Base-by-base conservation (phyloP, 768 basidiomycete genomes). In the Sporobolomyces phaffii region DNA sequence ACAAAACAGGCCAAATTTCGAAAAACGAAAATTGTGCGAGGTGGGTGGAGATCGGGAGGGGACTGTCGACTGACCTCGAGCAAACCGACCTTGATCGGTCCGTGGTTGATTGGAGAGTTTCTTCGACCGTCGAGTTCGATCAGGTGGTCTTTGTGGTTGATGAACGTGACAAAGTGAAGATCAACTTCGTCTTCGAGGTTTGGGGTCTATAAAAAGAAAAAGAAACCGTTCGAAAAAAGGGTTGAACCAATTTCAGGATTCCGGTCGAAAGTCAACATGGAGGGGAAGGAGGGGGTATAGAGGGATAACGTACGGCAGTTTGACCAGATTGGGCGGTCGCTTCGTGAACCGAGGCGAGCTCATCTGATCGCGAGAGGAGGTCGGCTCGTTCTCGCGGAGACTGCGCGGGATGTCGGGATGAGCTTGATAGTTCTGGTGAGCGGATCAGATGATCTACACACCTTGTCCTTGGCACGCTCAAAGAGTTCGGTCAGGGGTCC, bases 121-220 rank as follows among this genome's bases (percentile, higher is more conserved):
- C 92, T 79, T 47, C 84, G 79, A 1, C 92, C 92, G 78, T 96
- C 91, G 51, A 98, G 79, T 77, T 96, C 93, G 49, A 94, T 79
- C 10, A 96, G 77, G 50, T 87, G 81, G 40, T 56, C 67, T 8
- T 69, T 48, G 57, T 65, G 63, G 50, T 69, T 56, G 57, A 96
- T 84, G 73, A 96, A 97, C 73, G 87, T 86, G 1, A 88, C 89
- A 70, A 93, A 97, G 78, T 96, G 93, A 11, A 90, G 80, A 72
- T 89, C 82, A 0, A 87, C 88, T 43, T 89, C 81, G 13, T 86
- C 80, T 71, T 88, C 81, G 2, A 79, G 77, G 7, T 69, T 64
- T 2, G 88, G 86, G 2, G 85, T 84, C 78, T 94, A 89, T 9
- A 88, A 89, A 1, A 83, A 75, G 0, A 72, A 17, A 3, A 2